These are phyloP conservation scores for Lentinula raphanica DNA, from an alignment of 768 basidiomycete species.

Conservation along the genomic window DNA sequence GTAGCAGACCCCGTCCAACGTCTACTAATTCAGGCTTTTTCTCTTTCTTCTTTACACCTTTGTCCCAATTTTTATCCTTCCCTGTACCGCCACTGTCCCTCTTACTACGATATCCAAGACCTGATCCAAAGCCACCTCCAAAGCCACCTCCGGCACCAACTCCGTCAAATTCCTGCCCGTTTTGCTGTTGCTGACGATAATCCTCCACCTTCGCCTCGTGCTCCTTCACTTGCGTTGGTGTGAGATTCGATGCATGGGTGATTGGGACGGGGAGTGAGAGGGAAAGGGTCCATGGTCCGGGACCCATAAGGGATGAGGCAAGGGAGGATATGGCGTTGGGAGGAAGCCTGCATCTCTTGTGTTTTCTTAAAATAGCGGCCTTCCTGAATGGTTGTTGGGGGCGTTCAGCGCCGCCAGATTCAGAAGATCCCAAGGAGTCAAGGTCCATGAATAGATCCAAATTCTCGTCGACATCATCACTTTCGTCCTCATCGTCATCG, in stretches of 20 bases:
- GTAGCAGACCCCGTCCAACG: slow-evolving; percentile 39
- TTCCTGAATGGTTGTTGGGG: too few species aligned
- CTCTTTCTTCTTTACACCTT: neutral
- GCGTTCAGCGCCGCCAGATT: neutral
- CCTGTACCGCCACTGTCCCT: neutral
- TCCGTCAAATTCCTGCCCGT: neutral
- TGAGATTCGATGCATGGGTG: slow-evolving; percentile 36
- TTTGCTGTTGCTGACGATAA: neutral
- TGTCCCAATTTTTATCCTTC: neutral
- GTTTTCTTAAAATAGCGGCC: too few species aligned
- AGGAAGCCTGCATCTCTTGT: too few species aligned
- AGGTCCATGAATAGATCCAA: neutral
- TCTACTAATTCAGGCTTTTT: slow-evolving; percentile 6
- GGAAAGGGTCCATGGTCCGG: slow-evolving; percentile 85
- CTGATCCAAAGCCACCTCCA: neutral
- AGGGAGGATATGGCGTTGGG: slow-evolving; percentile 44
- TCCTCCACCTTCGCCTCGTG: neutral
- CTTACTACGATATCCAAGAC: neutral
- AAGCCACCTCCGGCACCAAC: neutral
- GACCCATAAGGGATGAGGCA: slow-evolving; percentile 60
- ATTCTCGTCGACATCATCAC: neutral
- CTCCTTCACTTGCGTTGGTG: neutral
- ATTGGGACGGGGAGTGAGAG: slow-evolving; percentile 63
- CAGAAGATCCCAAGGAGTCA: neutral
- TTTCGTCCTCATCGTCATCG: neutral